A percentile compares a stretch with the other conserved stretches of the same genome.
Conservation (phyloP, 192 early-diverging fungal species). For the Dissophora ornata region DNA sequence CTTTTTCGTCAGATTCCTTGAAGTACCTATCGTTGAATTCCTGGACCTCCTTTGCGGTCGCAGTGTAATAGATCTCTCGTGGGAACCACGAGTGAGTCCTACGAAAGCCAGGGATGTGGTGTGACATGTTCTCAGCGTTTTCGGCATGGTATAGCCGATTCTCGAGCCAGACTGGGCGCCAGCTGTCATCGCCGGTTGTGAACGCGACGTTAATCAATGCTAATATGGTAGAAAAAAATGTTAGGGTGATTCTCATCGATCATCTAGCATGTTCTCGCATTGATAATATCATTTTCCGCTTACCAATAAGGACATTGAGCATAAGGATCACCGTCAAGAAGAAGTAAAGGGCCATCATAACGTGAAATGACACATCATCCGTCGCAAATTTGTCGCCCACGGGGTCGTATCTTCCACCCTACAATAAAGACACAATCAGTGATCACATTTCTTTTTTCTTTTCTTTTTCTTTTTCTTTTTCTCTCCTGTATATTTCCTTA, state of each 20-base stretch:
- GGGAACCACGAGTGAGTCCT: slow-evolving; percentile 1
- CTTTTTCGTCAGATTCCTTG: neutral
- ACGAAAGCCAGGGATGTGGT: neutral
- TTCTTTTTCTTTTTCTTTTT: too few relatives aligned
- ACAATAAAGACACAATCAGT: slow-evolving; percentile 2
- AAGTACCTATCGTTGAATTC: neutral
- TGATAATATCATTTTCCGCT: neutral
- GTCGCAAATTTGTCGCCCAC: neutral
- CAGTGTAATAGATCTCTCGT: slow-evolving; percentile 8
- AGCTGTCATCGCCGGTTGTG: neutral
- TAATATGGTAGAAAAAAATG: neutral
- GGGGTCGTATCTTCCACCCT: slow-evolving; percentile 20
- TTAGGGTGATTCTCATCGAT: too few relatives aligned
- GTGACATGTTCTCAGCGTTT: slow-evolving; percentile 17
- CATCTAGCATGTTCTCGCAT: neutral
- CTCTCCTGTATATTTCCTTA: neutral
- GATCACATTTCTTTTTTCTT: too few relatives aligned
- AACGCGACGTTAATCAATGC: slow-evolving; percentile 3
- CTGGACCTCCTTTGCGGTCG: neutral
- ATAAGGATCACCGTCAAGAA: slow-evolving; percentile 26
- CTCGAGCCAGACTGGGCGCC: slow-evolving; percentile 1
- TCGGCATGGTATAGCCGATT: neutral
- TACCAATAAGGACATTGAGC: slow-evolving; percentile 32
- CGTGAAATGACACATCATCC: neutral
- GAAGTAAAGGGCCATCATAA: slow-evolving; percentile 13